Base-by-base conservation (phyloP, 768 basidiomycete species). In the Boletus huronensis region DNA sequence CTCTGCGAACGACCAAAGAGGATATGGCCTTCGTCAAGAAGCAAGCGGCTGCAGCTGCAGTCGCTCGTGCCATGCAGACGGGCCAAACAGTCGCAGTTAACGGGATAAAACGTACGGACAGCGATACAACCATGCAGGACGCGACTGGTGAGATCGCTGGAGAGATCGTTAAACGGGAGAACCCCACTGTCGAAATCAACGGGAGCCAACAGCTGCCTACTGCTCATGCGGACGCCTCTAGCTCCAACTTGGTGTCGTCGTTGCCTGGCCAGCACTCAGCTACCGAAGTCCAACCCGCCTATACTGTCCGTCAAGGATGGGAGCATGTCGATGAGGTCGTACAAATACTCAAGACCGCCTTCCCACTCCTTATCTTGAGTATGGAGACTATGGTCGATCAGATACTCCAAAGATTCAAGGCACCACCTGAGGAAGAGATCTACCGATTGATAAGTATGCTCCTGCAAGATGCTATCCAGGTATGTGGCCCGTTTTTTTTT, bases 301-400 rank as follows among this genome's bases (percentile, higher is more conserved):
- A 63, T 54, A 70, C 68, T 47, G 74, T 79, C 45, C 82, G 86
- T 31, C 88, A 90, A 62, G 83, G 91, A 26, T 91, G 84, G 81
- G 96, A 98, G 50, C 81, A 89, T 62, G 85, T 97, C 7, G 97
- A 99, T 21, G 97, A 98, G 66, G 84, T 98, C 53, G 83, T 94
- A 39, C 88, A 94, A 66, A 85, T 92, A 35, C 78, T 98, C 63
- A 98, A 99, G 75, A 97, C 96, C 0, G 87, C 92, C 0, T 97
- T 95, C 78, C 97, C 97, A 0, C 79, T 99, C 7, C 80, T 99
- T 34, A 91, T 96, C 29, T 77, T 98, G 21, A 97, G 93, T 53
- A 79, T 99, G 79, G 97, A 99, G 74, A 95, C 93, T 16, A 89
- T 98, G 81, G 89, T 95, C 5, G 97, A 99, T 60, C 94, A 98